These are phyloP conservation scores for Cytospora schulzeri DNA, from an alignment of 2,329 filamentous ascomycete genomes.

Conservation along the genomic window DNA sequence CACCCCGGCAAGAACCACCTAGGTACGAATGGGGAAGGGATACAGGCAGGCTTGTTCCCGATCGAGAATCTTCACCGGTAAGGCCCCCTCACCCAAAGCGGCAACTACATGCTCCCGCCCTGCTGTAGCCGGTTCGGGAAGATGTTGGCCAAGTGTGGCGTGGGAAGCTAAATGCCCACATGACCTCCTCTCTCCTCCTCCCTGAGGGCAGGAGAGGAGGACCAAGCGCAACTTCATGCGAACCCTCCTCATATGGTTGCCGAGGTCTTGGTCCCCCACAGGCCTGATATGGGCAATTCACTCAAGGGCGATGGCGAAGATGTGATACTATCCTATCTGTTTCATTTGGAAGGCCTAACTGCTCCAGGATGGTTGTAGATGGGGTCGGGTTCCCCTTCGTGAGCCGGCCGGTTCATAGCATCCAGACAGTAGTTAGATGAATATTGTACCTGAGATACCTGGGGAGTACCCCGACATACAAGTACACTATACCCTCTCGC, in stretches of 20 bases:
- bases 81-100: neutral
- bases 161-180: neutral
- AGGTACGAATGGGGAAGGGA: no score
- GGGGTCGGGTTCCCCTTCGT: no score
- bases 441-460: no score
- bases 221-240: conserved; percentile 1
- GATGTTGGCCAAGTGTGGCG: neutral
- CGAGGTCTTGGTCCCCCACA: neutral
- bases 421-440: no score
- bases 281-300: neutral
- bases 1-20: neutral
- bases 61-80: no score
- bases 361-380: no score
- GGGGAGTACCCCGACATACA: no score
- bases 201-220: neutral
- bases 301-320: no score
- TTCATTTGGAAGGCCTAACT: no score
- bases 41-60: no score
- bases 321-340: neutral
- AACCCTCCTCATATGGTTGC: neutral
- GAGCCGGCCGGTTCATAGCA: no score
- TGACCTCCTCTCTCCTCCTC: neutral
- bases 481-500: no score
- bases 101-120: neutral
- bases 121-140: neutral